These are phyloP conservation scores for Pisolithus albus DNA, from an alignment of 768 basidiomycete genomes.

Conservation along the genomic window DNA sequence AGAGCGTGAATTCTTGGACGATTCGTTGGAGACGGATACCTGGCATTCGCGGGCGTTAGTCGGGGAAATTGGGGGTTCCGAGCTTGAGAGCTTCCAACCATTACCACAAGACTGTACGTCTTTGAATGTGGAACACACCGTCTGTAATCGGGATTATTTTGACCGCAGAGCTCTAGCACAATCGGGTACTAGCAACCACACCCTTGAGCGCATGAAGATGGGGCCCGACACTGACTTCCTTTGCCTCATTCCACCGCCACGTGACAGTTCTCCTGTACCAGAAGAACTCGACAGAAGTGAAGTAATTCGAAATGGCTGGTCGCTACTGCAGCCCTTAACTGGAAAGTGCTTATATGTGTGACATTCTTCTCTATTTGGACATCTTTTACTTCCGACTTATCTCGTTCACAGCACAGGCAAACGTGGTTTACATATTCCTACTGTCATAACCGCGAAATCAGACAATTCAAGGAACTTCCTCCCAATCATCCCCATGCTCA, in stretches of 20 bases:
- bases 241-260: conserved; percentile 69
- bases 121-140: conserved; percentile 9
- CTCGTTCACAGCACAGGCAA: conserved; percentile 59
- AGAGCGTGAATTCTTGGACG: conserved; percentile 69
- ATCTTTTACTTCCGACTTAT: conserved; percentile 25
- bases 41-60: conserved; percentile 34
- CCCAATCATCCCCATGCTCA: conserved; percentile 57
- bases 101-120: conserved; percentile 33
- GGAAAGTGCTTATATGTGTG: conserved; percentile 83
- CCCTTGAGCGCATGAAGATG: conserved; percentile 70
- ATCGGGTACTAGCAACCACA: conserved; percentile 31
- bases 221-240: conserved; percentile 64
- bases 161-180: conserved; percentile 15
- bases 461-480: conserved; percentile 86
- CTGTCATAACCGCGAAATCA: conserved; percentile 91
- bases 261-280: conserved; percentile 37
- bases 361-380: conserved; percentile 27
- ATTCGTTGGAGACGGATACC: conserved; percentile 41
- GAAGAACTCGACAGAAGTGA: conserved; percentile 55
- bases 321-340: conserved; percentile 69
- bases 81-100: conserved; percentile 26
- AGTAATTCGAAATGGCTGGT: conserved; percentile 74
- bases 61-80: conserved; percentile 58
- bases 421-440: conserved; percentile 98
- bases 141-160: conserved; percentile 11